Conservation (phyloP, 2,329 filamentous ascomycete genomes). For the Nemania sp. region DNA sequence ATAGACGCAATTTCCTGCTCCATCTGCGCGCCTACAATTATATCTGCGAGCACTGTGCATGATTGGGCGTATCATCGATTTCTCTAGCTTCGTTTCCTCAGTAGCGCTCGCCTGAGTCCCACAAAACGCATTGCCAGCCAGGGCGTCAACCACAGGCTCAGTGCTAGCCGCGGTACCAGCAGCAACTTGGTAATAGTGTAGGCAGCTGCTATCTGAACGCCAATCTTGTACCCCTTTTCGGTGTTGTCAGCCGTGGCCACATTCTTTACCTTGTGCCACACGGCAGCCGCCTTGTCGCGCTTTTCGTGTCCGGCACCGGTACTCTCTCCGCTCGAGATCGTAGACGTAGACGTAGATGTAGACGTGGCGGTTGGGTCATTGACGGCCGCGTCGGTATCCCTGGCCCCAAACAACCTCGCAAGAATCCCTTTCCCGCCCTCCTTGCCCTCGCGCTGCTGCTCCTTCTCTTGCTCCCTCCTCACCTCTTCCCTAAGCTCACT, state of each 20-base stretch:
- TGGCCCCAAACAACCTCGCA: slow-evolving; percentile 4
- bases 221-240: slow-evolving; percentile 53
- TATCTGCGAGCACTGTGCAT: slow-evolving; percentile 2
- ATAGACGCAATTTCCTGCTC: slow-evolving; percentile 23
- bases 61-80: neutral
- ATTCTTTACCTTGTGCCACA: slow-evolving; percentile 33
- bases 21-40: neutral
- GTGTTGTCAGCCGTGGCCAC: slow-evolving; percentile 38
- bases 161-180: slow-evolving; percentile 73
- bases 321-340: slow-evolving; percentile 40
- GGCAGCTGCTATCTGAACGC: slow-evolving; percentile 78
- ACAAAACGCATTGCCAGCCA: slow-evolving; percentile 80
- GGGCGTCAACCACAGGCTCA: slow-evolving; percentile 87
- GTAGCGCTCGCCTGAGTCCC: slow-evolving; percentile 38
- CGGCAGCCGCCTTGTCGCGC: slow-evolving; percentile 23
- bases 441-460: slow-evolving; percentile 29
- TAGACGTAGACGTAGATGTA: neutral
- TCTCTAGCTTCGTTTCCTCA: slow-evolving; percentile 28
- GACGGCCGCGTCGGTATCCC: slow-evolving; percentile 43
- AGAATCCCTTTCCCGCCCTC: slow-evolving; percentile 23
- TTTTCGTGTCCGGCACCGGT: slow-evolving; percentile 14
- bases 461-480: slow-evolving; percentile 38
- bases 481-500: slow-evolving; percentile 35
- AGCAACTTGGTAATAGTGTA: slow-evolving; percentile 89
- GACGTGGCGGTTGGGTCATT: neutral